phyloP scores from a whole-genome alignment of 1,284 basidiomycete species.

The Leccinum subrobustum region DNA sequence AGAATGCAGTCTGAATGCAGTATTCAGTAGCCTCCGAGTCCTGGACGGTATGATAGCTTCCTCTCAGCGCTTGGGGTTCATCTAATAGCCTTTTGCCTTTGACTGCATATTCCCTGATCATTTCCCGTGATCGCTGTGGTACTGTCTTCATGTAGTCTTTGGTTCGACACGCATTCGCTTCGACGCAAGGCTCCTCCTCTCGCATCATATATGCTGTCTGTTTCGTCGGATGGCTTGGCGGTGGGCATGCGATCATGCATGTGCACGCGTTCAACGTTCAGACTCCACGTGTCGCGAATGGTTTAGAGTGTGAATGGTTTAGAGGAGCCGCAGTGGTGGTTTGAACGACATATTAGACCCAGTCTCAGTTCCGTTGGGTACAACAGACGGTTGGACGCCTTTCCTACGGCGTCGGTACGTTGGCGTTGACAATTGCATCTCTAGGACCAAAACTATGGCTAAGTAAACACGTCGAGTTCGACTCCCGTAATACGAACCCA shows the following conservation, averaged over 20 bases:
- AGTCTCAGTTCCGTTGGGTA: neutral
- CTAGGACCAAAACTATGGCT: neutral
- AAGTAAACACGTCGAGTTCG: neutral
- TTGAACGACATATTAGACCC: no score
- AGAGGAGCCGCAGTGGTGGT: neutral
- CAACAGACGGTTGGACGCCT: neutral
- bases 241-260: neutral
- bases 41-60: no score
- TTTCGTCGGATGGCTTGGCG: neutral
- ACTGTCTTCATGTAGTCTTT: neutral
- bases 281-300: neutral
- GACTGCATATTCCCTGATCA: neutral
- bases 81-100: no score
- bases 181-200: neutral
- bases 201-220: neutral
- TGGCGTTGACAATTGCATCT: neutral
- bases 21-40: no score
- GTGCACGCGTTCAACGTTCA: neutral
- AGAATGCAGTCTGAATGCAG: neutral
- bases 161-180: neutral
- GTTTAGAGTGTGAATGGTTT: neutral
- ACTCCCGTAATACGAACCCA: neutral
- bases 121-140: neutral
- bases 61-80: no score
- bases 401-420: neutral